Base-by-base conservation (phyloP, 495 filamentous ascomycete species). In the Cetradonia linearis region DNA sequence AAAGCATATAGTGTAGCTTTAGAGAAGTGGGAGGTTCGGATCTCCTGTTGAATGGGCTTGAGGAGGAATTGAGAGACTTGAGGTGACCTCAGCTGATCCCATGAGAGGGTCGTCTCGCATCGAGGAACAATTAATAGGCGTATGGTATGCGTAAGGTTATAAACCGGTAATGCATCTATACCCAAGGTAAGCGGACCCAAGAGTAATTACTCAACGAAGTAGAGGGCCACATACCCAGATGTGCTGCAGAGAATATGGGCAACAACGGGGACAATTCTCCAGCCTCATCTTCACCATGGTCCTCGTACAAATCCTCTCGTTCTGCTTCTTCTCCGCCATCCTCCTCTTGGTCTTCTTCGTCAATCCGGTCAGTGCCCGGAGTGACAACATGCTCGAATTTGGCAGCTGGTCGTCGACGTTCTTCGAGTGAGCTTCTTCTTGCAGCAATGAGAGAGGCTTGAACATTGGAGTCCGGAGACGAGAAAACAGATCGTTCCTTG, bases 51-150 rank as follows among this genome's bases (percentile, higher is more conserved):
- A 38, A 87, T 84, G 3, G 92, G 92, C 74, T 95, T 97, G 66
- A 96, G 79, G 27, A 97, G 78, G 69, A 97, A 97, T 70, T 94
- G 90, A 18, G 89, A 95, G 37, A 97, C 86, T 69, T 97, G 92
- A 8, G 91, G 92, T 11, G 91, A 94, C 54, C 91, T 82, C 62
- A 97, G 76, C 71, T 97, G 92, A 61, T 96, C 91, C 91, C 91
- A 97, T n/a, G 88, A 84, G 55, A 97, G 72, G 0, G 88, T 91
- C 5, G 91, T 95, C 71, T 97, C 91, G 71, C 88, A 92, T 70
- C 86, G 81, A 25, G 87, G 77, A 55, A 86, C 78, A 49, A 97
- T 84, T 46, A 95, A 74, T 23, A 87, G 81, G 58, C 91, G 87
- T 55, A 95, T 91, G 14, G 86, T 81, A 74, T 95, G 91, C 42